phyloP scores from a whole-genome alignment of 208 protist species.

The Leishmania arabica region DNA sequence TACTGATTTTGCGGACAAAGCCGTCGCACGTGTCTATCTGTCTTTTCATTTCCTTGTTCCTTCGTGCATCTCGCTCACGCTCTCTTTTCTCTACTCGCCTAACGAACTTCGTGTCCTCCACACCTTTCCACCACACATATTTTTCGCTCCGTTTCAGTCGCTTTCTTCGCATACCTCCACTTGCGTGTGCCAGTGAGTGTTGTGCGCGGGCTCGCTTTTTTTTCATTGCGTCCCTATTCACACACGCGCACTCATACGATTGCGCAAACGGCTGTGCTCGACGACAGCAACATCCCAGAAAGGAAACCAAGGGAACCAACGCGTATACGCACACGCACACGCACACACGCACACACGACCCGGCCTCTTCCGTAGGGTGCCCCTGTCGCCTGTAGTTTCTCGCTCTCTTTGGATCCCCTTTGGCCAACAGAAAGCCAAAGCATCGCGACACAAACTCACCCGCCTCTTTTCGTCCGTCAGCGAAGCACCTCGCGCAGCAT shows the following conservation, averaged over 20 bases:
- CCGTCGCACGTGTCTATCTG: not conserved
- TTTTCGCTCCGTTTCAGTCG: not conserved
- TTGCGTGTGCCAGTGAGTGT: not conserved
- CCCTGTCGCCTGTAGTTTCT: not conserved
- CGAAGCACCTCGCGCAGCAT: constrained; percentile 27
- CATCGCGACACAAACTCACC: not conserved
- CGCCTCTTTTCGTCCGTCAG: not conserved
- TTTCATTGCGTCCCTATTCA: not conserved
- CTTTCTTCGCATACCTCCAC: not conserved
- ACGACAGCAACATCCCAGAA: not conserved
- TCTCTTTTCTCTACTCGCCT: not conserved
- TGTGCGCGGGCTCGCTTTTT: not conserved
- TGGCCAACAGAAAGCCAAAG: not conserved
- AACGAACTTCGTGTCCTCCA: not conserved
- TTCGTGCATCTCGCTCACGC: not conserved
- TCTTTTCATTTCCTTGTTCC: not conserved
- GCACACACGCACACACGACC: not conserved
- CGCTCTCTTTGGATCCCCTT: not conserved
- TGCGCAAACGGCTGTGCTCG: not conserved
- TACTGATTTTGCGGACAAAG: not conserved
- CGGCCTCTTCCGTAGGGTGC: not conserved
- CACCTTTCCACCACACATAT: not conserved
- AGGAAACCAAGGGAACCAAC: constrained; percentile 1
- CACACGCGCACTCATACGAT: not conserved
- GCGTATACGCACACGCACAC: not conserved